Evolutionary conservation across 352 stramenopile species (phyloP).

Genomic region (Thalassiosira mediterranea): DNA sequence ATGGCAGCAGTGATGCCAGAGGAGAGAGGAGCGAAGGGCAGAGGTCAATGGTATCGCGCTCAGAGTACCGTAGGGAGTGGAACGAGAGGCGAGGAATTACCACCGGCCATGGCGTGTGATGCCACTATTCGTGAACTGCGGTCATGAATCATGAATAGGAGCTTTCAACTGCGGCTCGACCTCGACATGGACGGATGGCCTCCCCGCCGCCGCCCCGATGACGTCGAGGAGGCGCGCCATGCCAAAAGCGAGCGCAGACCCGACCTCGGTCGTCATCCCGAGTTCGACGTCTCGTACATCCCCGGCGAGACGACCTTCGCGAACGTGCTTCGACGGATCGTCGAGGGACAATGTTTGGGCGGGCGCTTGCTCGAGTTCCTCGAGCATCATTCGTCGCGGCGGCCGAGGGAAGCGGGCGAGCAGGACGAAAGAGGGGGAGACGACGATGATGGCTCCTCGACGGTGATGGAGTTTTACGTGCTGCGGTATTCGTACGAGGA

Average conservation of each 20-base stretch:
- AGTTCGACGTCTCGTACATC: conserved; percentile 10
- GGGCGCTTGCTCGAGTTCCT: conserved; percentile 23
- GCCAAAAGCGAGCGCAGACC: too few relatives aligned
- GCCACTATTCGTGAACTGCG: too few relatives aligned
- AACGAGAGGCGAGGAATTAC: too few relatives aligned
- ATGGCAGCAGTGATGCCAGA: too few relatives aligned
- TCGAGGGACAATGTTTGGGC: conserved; percentile 7
- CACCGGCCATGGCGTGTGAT: too few relatives aligned
- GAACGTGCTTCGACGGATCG: conserved; percentile 2
- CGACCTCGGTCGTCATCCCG: too few relatives aligned
- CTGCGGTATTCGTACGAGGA: conserved; percentile 12
- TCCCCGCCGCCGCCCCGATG: too few relatives aligned
- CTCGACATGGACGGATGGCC: background rate
- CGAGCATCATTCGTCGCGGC: conserved; percentile 5
- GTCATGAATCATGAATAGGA: conserved; percentile 11
- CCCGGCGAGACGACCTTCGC: conserved; percentile 10
- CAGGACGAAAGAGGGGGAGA: too few relatives aligned
- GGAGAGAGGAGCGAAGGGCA: too few relatives aligned
- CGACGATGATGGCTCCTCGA: background rate
- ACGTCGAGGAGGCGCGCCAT: too few relatives aligned
- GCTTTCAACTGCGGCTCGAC: conserved; percentile 6
- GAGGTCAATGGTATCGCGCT: too few relatives aligned
- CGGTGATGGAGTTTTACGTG: conserved; percentile 8
- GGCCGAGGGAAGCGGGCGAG: background rate
- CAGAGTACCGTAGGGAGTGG: too few relatives aligned